Base-by-base conservation (phyloP, 2,329 filamentous ascomycete genomes). In the Talaromyces sp. region DNA sequence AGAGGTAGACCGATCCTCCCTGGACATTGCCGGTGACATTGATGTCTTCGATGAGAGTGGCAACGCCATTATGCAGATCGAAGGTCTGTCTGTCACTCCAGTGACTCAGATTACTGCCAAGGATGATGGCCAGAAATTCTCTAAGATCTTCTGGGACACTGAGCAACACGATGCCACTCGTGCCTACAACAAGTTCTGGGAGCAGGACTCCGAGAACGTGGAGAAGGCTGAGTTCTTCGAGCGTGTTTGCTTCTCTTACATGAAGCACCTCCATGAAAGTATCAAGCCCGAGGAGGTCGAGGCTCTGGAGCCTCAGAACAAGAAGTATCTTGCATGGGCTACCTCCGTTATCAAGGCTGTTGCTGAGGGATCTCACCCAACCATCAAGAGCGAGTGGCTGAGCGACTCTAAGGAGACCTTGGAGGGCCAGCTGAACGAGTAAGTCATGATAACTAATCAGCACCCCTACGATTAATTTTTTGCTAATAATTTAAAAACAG, bases 301-400 rank as follows among this genome's bases (percentile, higher is more conserved):
- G 16, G 19, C 14, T 22, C 16, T 22, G 4, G 43, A 45, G 11
- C 29, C 8, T 13, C 43, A 33, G 19, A 14, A 32, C 19, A 45
- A 35, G 30, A 35, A 24, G 29, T 35, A 35, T 13, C 30, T 45
- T n/a, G 22, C 17, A 5, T 45, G 29, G 29, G 43, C 19, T n/a
- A 13, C 29, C 22, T 35, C 43, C 2, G 43, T 45, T 16, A 11
- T 45, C 11, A 14, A 22, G n/a, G 19, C 17, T 14, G 43, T 45
- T 3, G 11, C 13, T 10, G 43, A 17, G 3, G 43, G 43, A 16
- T 22, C 29, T 10, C 43, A 45, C 30, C 45, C 45, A 10, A 27
- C 32, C 45, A 29, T 39, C 20, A 39, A 47, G 33, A 47, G 39
- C 20, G 45, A 47, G 33, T 47, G 45, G 45, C 11, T 47, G 45